A percentile compares a stretch with the other conserved stretches of the same genome.
phyloP scores from a whole-genome alignment of 2,329 filamentous ascomycete genomes.

The Epichloe gansuensis region DNA sequence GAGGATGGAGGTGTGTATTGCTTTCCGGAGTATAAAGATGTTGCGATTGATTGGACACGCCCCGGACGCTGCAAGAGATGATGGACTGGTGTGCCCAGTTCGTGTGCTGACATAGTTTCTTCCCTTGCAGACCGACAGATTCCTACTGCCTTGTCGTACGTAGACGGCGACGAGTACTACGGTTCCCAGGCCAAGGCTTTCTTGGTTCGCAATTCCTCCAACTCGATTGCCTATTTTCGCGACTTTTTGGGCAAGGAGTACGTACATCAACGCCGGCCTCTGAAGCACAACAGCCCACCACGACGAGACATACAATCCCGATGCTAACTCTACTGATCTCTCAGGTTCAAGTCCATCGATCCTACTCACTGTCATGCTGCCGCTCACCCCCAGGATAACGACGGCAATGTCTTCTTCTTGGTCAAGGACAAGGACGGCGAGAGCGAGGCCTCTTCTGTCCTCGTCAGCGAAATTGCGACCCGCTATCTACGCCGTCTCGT shows the following conservation, averaged over 20 bases:
- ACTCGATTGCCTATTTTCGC: slow-evolving; percentile 91
- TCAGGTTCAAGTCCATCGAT: slow-evolving; percentile 85
- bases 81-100: neutral
- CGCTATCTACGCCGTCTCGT: slow-evolving; percentile 74
- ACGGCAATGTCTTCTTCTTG: slow-evolving; percentile 63
- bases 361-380: slow-evolving; percentile 89
- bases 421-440: slow-evolving; percentile 63
- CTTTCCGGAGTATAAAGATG: neutral
- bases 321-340: neutral
- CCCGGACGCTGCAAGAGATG: neutral
- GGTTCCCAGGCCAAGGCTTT: slow-evolving; percentile 91
- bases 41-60: neutral
- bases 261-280: slow-evolving; percentile 14
- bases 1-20: slow-evolving; percentile 76
- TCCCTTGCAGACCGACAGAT: slow-evolving; percentile 73
- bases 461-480: slow-evolving; percentile 69
- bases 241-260: slow-evolving; percentile 94
- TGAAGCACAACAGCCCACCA: neutral
- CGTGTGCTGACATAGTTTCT: neutral
- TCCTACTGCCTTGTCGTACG: slow-evolving; percentile 84
- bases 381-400: slow-evolving; percentile 69
- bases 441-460: slow-evolving; percentile 51
- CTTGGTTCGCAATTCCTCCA: slow-evolving; percentile 79
- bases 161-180: slow-evolving; percentile 92
- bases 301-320: neutral